These are phyloP conservation scores for Syzygium oleosum DNA, from an alignment of 345 rosid species.

Conservation along the genomic window DNA sequence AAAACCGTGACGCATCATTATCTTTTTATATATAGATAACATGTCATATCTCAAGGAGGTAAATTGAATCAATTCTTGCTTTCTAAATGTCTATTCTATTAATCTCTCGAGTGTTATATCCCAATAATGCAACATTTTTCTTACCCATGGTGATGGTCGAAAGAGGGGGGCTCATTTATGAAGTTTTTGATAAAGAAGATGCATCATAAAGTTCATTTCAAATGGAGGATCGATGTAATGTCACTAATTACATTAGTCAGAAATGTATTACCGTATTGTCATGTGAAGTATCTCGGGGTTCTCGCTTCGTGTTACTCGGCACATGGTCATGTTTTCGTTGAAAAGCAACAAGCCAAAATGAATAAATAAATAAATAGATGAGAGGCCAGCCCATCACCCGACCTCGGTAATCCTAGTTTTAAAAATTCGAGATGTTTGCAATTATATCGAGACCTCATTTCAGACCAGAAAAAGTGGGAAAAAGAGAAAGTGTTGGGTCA, in stretches of 20 bases:
- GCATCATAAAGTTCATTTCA: neutral
- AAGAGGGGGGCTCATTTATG: neutral
- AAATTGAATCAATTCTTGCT: neutral
- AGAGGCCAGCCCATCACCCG: too few relatives aligned
- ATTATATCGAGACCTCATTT: too few relatives aligned
- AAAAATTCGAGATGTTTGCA: too few relatives aligned
- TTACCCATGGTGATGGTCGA: neutral
- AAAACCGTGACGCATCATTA: neutral
- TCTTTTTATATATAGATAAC: neutral
- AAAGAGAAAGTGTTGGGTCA: too few relatives aligned
- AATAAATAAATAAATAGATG: too few relatives aligned
- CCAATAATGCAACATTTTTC: neutral
- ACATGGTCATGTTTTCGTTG: too few relatives aligned
- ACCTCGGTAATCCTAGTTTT: too few relatives aligned
- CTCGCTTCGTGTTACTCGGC: too few relatives aligned
- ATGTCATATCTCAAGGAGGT: neutral
- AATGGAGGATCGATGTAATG: neutral
- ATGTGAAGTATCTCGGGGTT: too few relatives aligned
- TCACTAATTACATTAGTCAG: neutral
- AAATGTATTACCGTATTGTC: neutral
- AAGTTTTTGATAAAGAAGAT: neutral
- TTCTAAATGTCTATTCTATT: neutral
- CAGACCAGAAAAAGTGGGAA: too few relatives aligned
- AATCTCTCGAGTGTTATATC: neutral
- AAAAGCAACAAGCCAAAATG: too few relatives aligned